A percentile compares a stretch with the other conserved stretches of the same genome.
phyloP scores from a whole-genome alignment of 176 grass and related monocot genomes.

The Rhipidocladum racemiflorum region DNA sequence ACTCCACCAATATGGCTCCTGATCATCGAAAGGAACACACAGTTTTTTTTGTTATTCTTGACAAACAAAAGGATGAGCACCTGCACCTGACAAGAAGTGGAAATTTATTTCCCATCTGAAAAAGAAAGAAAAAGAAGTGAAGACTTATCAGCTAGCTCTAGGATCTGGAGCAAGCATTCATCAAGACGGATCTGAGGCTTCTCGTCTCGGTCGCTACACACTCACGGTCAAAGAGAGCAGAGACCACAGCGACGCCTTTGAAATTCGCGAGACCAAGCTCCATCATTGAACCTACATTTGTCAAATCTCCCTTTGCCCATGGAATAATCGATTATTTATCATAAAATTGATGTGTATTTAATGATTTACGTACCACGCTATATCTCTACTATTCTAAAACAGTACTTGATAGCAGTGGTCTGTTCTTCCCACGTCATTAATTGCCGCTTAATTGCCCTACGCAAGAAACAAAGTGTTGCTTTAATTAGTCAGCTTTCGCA shows the following conservation, averaged over 20 bases:
- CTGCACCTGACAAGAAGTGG: background rate
- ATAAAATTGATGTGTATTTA: too few species aligned
- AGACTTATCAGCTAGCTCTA: background rate
- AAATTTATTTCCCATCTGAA: background rate
- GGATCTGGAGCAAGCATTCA: constrained; percentile 14
- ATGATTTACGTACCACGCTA: too few species aligned
- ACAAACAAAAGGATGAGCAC: background rate
- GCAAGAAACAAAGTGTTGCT: too few species aligned
- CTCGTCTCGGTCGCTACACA: constrained; percentile 53
- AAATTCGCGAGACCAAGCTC: constrained; percentile 53
- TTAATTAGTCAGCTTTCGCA: too few species aligned
- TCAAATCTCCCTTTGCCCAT: too few species aligned
- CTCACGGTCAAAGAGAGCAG: constrained; percentile 71
- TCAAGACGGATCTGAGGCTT: constrained; percentile 57
- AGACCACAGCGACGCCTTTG: constrained; percentile 78
- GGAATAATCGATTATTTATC: too few species aligned
- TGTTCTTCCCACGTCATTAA: too few species aligned
- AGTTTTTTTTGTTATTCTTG: background rate
- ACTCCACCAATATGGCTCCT: background rate
- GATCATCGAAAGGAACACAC: background rate
- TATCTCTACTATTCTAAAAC: too few species aligned
- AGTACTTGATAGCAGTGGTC: too few species aligned
- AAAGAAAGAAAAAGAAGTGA: background rate
- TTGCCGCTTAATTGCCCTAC: too few species aligned
- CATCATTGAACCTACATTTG: constrained; percentile 71